phyloP scores from a whole-genome alignment of 805 yeast species.

The Saturnispora galanensis region DNA sequence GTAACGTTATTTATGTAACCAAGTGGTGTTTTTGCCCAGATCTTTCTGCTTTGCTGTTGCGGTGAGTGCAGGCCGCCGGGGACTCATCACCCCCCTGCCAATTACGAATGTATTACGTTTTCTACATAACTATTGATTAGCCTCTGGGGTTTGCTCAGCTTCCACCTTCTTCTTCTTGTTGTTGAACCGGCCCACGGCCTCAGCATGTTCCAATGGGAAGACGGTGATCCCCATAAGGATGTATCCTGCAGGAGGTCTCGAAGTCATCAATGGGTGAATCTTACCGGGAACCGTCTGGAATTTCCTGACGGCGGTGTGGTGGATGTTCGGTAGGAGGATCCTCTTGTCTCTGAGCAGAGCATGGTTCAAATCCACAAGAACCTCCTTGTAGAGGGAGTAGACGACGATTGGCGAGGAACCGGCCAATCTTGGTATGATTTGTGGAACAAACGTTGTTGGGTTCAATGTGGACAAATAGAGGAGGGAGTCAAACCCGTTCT shows the following conservation, averaged over 20 bases:
- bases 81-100: too few relatives aligned
- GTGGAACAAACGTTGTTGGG: conserved; percentile 53
- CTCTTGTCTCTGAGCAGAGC: conserved; percentile 56
- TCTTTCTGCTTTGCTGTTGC: too few relatives aligned
- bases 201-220: conserved; percentile 52
- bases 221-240: conserved; percentile 72
- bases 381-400: conserved; percentile 74
- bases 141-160: conserved; percentile 9
- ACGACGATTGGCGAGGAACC: conserved; percentile 86
- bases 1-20: too few relatives aligned
- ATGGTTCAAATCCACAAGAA: conserved; percentile 64
- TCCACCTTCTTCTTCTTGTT: conserved; percentile 31
- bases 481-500: conserved; percentile 62
- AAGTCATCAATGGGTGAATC: conserved; percentile 91
- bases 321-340: conserved; percentile 71
- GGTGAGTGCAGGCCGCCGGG: too few relatives aligned
- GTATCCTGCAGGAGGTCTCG: conserved; percentile 88
- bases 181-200: conserved; percentile 61
- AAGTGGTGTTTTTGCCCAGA: too few relatives aligned
- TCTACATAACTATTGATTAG: too few relatives aligned
- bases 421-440: conserved; percentile 51
- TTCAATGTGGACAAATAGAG: conserved; percentile 66
- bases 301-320: conserved; percentile 73
- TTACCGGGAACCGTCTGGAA: conserved; percentile 93
- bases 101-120: too few relatives aligned